Evolutionary conservation across 2,329 filamentous ascomycete genomes (phyloP), one percentile per base, ranked within the genome.

Genomic region (Ceratocystis cacaofunesta): DNA sequence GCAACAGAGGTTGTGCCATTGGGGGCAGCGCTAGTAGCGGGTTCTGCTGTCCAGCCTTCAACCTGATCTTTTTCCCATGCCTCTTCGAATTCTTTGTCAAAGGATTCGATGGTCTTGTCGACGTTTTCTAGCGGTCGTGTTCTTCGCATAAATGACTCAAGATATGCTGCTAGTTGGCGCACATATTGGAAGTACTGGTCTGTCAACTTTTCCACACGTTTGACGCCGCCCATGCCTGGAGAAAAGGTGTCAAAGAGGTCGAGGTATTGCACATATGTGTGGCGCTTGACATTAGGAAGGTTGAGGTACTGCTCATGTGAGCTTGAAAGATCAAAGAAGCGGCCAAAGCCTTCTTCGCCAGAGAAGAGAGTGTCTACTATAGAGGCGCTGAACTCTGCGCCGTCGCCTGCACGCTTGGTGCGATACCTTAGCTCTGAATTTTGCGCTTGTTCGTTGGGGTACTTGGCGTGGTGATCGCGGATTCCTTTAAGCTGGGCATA

Each of bases 381-480:
- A 60, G 87, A 84, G 22, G 63, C 66, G 30, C 30, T 57, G 43
- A 65, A 63, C 44, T 65, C 66, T 62, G 85, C 83, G 69, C 87
- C 86, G 55, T 85, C 85, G 12, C 80, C 82, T 52, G 81, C 78
- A 66, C 82, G 83, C 72, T 85, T 81, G 58, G 77, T 82, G 74
- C 91, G 90, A 78, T 99, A 99, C 44, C 92, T 89, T 70, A 87
- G 85, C 77, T 99, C 95, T 15, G 96, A 85, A 71, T 97, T 96
- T 75, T 99, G 94, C 61, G 95, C 89, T 36, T 89, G 90, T 73
- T 96, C 90, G 76, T 95, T 95, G 0, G 92, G 92, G 72, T 99
- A 96, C 70, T 88, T 85, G 67, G 87, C 84, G 75, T 99, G 92
- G 73, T 95, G 95, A 61, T 89, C 85, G 72, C 91, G 94, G 71